phyloP scores from a whole-genome alignment of 257 asterid genomes.

The Nicotiana benthamiana region DNA sequence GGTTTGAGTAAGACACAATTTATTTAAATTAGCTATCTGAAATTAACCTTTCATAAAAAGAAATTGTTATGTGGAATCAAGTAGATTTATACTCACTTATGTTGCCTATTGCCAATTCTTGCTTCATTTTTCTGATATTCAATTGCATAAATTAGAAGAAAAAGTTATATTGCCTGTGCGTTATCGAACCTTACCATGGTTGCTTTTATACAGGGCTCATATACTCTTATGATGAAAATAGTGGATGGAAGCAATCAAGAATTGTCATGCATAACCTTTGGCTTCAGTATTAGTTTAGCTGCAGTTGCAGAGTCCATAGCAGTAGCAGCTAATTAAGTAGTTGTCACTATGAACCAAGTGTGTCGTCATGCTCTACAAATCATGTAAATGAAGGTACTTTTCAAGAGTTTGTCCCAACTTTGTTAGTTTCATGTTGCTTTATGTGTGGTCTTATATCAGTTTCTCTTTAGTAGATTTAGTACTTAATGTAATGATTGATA shows the following conservation, averaged over 20 bases:
- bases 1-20: not conserved
- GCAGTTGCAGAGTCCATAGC: slow-evolving; percentile 17
- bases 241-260: slow-evolving; percentile 14
- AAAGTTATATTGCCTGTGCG: not conserved
- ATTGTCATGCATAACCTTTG: slow-evolving; percentile 31
- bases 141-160: not conserved
- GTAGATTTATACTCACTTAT: not conserved
- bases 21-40: not conserved
- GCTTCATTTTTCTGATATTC: not conserved
- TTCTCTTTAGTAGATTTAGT: not conserved
- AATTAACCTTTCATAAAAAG: not conserved
- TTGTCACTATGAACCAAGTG: not conserved
- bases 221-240: slow-evolving; percentile 26
- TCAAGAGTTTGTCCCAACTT: not conserved
- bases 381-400: not conserved
- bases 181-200: not conserved
- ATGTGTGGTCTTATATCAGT: not conserved
- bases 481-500: not conserved
- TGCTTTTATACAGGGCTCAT: slow-evolving; percentile 18
- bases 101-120: not conserved
- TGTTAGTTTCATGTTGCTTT: not conserved
- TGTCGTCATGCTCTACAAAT: not conserved
- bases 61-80: not conserved
- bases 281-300: slow-evolving; percentile 24
- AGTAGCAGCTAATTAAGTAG: slow-evolving; percentile 3